phyloP scores from a whole-genome alignment of 1,284 basidiomycete species.

The Volvariella volvacea region DNA sequence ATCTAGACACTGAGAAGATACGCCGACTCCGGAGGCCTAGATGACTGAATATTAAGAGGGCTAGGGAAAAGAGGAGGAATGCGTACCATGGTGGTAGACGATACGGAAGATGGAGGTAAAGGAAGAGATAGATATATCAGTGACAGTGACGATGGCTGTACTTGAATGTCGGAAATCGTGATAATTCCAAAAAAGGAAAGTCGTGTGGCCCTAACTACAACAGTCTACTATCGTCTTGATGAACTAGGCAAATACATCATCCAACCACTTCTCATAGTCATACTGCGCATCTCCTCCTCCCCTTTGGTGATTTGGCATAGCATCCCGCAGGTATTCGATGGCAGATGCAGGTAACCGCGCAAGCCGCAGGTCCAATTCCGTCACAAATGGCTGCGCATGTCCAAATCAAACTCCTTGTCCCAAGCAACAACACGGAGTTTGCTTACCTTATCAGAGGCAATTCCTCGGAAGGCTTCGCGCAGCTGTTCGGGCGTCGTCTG shows the following conservation, averaged over 20 bases:
- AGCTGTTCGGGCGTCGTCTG: constrained; percentile 91
- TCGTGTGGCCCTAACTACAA: constrained; percentile 10
- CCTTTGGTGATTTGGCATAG: constrained; percentile 52
- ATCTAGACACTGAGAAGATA: constrained; percentile 53
- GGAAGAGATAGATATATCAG: constrained; percentile 1
- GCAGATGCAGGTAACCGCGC: constrained; percentile 78
- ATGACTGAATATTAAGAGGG: neutral
- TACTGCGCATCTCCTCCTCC: constrained; percentile 61
- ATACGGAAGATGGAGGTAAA: neutral
- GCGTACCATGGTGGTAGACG: neutral
- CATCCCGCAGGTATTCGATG: constrained; percentile 79
- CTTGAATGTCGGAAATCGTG: constrained; percentile 6
- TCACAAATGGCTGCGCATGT: constrained; percentile 76
- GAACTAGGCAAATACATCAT: constrained; percentile 60
- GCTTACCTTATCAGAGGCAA: constrained; percentile 84
- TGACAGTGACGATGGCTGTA: constrained; percentile 6
- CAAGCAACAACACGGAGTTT: neutral
- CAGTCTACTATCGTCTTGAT: neutral
- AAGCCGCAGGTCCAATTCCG: constrained; percentile 86
- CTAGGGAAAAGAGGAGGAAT: neutral
- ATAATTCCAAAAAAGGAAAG: constrained; percentile 6
- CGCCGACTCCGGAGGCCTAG: constrained; percentile 75
- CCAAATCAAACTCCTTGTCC: constrained; percentile 12
- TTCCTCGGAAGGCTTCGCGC: constrained; percentile 88
- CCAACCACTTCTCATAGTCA: constrained; percentile 75